Evolutionary conservation across 331 rosid genomes (phyloP), one percentile per base, ranked within the genome.

Genomic region (Stylosanthes scabra): DNA sequence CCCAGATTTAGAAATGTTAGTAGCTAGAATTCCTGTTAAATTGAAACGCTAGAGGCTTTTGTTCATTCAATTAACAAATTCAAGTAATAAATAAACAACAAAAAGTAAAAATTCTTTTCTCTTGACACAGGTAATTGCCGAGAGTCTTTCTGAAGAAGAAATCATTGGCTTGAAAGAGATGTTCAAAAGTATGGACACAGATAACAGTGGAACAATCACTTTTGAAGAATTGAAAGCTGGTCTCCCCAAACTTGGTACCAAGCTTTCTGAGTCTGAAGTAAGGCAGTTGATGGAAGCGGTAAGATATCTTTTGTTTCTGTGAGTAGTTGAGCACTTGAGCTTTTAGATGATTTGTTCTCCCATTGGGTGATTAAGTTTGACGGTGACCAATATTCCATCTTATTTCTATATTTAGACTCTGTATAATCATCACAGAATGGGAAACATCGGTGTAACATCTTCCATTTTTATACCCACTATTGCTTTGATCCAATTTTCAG

Each of bases 221-320:
- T 94, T 47, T 66, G 98, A 94, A 68, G 98, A 94, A 83, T 86
- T 94, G 80, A 89, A 91, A 63, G 98, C 93, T 34, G 98, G 98
- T 77, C 93, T 94, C 74, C 96, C 86, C 5, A 94, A 91, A 86
- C 82, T 94, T 15, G 97, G 97, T 63, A 88, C 85, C 44, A 94
- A 88, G 86, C 89, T 94, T 61, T 89, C 98, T 2, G 98, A 94
- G 89, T 86, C 97, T 44, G 97, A 94, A 91, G 92, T 86, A 69
- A 94, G 86, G 77, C 97, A 91, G 80, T 80, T 91, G 81, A 91
- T 94, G 96, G 95, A 94, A 84, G 97, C 98, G 83, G 98, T 94
- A 78, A 71, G 83, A 62, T 72, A 39, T 75, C 46, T 39, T 7
- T 49, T 16, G 15, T 75, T 68, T 37, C n/a, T 37, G 46, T 3